Evolutionary conservation across 768 basidiomycete genomes (phyloP), one percentile per base, ranked within the genome.

Genomic region (Phanerochaete sordida): DNA sequence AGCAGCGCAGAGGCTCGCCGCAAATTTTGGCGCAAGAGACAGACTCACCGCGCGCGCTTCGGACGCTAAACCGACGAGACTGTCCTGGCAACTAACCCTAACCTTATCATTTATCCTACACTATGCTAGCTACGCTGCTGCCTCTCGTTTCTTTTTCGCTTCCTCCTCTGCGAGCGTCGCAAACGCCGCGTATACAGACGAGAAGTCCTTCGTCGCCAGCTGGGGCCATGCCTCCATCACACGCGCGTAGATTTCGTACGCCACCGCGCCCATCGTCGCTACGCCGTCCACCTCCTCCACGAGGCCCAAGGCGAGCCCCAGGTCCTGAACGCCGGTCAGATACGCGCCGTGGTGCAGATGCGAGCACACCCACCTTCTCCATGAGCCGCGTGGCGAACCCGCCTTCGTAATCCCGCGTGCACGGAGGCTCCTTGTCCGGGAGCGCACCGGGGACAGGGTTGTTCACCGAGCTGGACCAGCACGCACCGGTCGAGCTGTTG

Each of bases 401-500:
- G 16, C 91, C 93, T 63, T 91, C 87, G 59, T 89, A 95, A 46
- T 86, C 83, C 44, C 87, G 81, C 72, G 91, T 89, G 67, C 91
- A 93, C 0, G 93, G 93, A 5, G 93, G 88, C 21, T 85, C 84
- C 70, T 85, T 86, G 53, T 78, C 85, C 7, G 84, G 81, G 49
- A 93, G 73, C 16, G 93, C 84, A 21, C 79, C 79, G 7, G 87
- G 91, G 24, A 92, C 92, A 5, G 93, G 93, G 67, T 95, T 95
- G 76, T 95, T 96, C 37, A 89, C 85, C 0, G 87, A 85, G 26
- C 87, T 86, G 16, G 91, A 81, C 91, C 92, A 93, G 68, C 91
- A 94, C 19, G 80, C 78, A 3, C 91, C 93, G 2, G 90, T 92
- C 62, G 87, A 89, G 68, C 81, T 93, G 70, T 95, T 94, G 63